phyloP scores from a whole-genome alignment of 805 yeast species.

The Naumovozyma baii region DNA sequence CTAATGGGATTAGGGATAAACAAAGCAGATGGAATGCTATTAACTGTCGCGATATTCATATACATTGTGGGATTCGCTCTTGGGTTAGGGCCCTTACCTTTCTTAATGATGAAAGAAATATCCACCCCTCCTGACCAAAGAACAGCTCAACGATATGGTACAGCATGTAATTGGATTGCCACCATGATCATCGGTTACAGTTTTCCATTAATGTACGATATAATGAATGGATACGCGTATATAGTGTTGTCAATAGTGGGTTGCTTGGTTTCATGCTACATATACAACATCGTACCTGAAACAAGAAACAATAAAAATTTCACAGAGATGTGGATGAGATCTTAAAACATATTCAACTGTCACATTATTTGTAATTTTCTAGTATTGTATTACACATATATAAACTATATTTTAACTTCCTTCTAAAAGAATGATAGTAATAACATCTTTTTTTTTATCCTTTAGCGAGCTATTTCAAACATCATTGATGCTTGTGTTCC shows the following conservation, averaged over 20 bases:
- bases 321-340: background rate
- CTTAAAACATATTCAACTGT: too few species aligned
- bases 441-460: too few species aligned
- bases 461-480: too few species aligned
- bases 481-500: background rate
- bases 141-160: constrained; percentile 80
- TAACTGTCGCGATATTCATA: constrained; percentile 52
- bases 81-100: constrained; percentile 90
- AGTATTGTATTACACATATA: too few species aligned
- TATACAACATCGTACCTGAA: constrained; percentile 48
- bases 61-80: constrained; percentile 76
- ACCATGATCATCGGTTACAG: constrained; percentile 67
- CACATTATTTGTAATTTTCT: too few species aligned
- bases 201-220: constrained; percentile 58
- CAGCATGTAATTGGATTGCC: constrained; percentile 76
- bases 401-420: background rate
- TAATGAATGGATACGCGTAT: constrained; percentile 66
- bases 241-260: constrained; percentile 55
- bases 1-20: constrained; percentile 57
- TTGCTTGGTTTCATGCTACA: constrained; percentile 19
- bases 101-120: constrained; percentile 70
- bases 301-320: constrained; percentile 47
- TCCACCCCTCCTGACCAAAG: constrained; percentile 70
- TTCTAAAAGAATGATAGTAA: background rate
- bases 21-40: constrained; percentile 34